Base-by-base conservation (phyloP, 2,329 filamentous ascomycete species). In the Pseudogymnoascus verrucosus region DNA sequence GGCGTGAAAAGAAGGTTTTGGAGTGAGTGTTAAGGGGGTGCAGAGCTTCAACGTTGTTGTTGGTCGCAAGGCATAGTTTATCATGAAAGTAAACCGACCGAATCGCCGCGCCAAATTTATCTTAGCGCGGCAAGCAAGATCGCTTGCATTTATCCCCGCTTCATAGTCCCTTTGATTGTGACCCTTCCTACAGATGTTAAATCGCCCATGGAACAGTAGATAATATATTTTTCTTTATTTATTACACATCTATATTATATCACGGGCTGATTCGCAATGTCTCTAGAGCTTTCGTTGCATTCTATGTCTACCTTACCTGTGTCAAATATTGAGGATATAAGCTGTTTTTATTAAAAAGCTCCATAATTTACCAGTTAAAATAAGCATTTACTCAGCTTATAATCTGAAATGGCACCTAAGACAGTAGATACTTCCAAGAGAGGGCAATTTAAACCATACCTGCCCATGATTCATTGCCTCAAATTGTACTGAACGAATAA, bases 1-100 rank as follows among this genome's bases (percentile, higher is more conserved):
- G n/a, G 51, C 28, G 16, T 21, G 12, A 34, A 57, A 57, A 8
- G 28, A 21, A 34, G 26, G 28, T 57, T 16, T 34, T 57, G 51
- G 34, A 57, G 51, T 57, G 10, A 57, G 5, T 34, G 51, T 34
- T 57, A 34, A 57, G 28, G 51, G 51, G 51, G n/a, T 57, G 28
- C 10, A 34, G 51, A 57, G 51, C 51, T 57, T 57, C 51, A 57
- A 57, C 51, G 51, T 57, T 57, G 47, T 31, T 54, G 51, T 57
- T 57, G 51, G 51, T 57, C 51, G 51, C 28, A 57, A 57, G 51
- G 51, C 51, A 57, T 57, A 57, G 51, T 34, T 57, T 57, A 57
- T 57, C 51, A 57, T 57, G 51, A 57, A 57, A 57, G 51, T 57
- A 57, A 57, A 57, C 51, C 51, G 26, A 57, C 51, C n/a, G 51